Evolutionary conservation across 23 red algal genomes (phyloP), one percentile per base, ranked within the genome.

Genomic region (Gracilariopsis chorda): DNA sequence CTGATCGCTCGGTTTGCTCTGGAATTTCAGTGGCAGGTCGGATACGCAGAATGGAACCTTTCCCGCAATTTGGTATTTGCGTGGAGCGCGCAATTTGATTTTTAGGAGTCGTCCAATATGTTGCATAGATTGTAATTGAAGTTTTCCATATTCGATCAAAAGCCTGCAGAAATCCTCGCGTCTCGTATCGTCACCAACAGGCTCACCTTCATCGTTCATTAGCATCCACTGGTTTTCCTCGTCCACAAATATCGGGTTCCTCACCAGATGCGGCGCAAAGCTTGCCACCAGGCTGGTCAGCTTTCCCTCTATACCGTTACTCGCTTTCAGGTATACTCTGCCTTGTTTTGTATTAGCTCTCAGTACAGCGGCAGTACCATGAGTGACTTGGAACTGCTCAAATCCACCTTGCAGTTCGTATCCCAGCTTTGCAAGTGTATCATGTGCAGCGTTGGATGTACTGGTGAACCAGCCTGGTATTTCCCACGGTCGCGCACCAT

Each of bases 211-310:
- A 11, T 80, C 75, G 20, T 80, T 44, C 75, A 80, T 80, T n/a
- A 80, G 48, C 75, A 80, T 80, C 75, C 75, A 80, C 6, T 80
- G 33, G 23, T 80, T 60, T 34, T 80, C 75, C 2, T 80, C 48
- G 10, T 58, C 37, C 8, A 80, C 75, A 59, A 21, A 35, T 21
- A 80, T 35, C 20, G 49, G 75, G 23, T 80, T 55, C 24, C 51
- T 6, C 17, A 80, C 75, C 19, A 80, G 20, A 0, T 58, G 34
- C 42, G 75, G 75, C 48, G 75, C 75, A 57, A 80, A 80, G 6
- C 75, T 28, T 1, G 75, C 75, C 23, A 80, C 49, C 30, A 60
- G 3, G 1, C 2, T 23, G 0, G 53, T 80, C 17, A 24, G 19
- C 5, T 44, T 55, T 40, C 51, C 75, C 37, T 80, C 75, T 24